Conservation (phyloP, 2,329 filamentous ascomycete genomes). For the Tolypocladium ovalisporum region DNA sequence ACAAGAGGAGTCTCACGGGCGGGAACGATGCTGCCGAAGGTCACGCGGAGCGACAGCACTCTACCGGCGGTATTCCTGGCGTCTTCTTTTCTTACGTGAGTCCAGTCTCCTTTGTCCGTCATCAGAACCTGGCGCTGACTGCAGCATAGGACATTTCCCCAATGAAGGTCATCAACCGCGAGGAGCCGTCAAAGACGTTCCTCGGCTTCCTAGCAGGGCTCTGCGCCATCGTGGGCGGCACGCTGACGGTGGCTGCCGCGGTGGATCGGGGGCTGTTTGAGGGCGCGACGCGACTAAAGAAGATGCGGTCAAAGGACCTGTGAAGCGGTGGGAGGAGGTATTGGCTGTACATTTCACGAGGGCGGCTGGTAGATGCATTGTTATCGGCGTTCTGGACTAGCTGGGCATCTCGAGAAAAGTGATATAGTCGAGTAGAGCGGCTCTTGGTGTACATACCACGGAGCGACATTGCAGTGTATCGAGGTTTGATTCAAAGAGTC, state of each 20-base stretch:
- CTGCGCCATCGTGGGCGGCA: conserved; percentile 90
- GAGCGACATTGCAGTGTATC: background rate
- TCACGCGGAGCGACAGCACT: conserved; percentile 85
- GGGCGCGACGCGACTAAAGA: conserved; percentile 73
- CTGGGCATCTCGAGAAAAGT: conserved; percentile 1
- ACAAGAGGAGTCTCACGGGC: conserved; percentile 78
- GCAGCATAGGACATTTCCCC: conserved; percentile 76
- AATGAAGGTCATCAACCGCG: conserved; percentile 98
- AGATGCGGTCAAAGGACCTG: conserved; percentile 60
- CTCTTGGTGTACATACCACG: background rate
- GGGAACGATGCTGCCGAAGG: conserved; percentile 79
- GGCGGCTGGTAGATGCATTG: conserved; percentile 3
- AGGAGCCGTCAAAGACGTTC: conserved; percentile 81
- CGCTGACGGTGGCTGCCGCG: conserved; percentile 88
- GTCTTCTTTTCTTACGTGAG: conserved; percentile 97
- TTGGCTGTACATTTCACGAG: background rate
- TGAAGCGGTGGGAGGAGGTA: conserved; percentile 17
- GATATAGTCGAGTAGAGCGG: background rate
- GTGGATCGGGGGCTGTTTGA: conserved; percentile 88
- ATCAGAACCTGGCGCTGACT: background rate
- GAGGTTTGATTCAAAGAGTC: background rate
- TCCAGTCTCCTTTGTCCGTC: background rate
- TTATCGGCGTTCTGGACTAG: conserved; percentile 9
- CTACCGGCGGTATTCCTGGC: conserved; percentile 83
- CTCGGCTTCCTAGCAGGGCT: conserved; percentile 87